Percentiles rank a stretch among this genome's conserved stretches.
Conservation (phyloP, 1,284 basidiomycete species). For the Ganoderma lingzhi region DNA sequence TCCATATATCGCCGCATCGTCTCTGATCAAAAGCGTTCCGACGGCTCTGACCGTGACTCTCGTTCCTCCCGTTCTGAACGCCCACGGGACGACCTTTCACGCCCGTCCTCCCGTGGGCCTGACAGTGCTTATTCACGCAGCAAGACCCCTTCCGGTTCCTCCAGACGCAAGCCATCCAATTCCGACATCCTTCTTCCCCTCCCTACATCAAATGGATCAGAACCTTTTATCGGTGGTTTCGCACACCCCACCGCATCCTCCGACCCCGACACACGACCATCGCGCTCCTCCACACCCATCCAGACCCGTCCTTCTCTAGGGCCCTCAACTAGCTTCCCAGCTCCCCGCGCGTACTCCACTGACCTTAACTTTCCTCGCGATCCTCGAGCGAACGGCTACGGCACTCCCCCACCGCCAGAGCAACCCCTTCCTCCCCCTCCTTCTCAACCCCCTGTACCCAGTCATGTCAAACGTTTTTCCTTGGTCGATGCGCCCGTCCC, state of each 20-base stretch:
- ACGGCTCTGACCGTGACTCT: constrained; percentile 55
- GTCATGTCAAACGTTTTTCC: constrained; percentile 77
- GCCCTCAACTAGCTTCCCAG: constrained; percentile 24
- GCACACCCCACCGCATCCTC: constrained; percentile 32
- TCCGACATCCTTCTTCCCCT: constrained; percentile 37
- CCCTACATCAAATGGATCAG: constrained; percentile 40
- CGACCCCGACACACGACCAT: constrained; percentile 17
- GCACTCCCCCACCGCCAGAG: constrained; percentile 20
- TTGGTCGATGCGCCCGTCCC: constrained; percentile 71
- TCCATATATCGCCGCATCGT: constrained; percentile 77
- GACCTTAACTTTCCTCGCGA: constrained; percentile 33
- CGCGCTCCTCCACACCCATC: constrained; percentile 35
- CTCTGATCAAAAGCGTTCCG: constrained; percentile 59
- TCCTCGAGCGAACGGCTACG: constrained; percentile 25
- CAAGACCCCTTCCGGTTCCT: constrained; percentile 33
- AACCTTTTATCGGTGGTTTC: constrained; percentile 61
- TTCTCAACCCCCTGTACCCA: constrained; percentile 54
- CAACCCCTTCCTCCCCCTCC: constrained; percentile 28
- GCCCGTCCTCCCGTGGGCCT: constrained; percentile 33
- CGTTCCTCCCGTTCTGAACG: constrained; percentile 44
- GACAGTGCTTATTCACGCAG: constrained; percentile 28
- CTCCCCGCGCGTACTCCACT: constrained; percentile 34
- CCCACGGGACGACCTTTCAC: constrained; percentile 25
- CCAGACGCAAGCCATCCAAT: constrained; percentile 43
- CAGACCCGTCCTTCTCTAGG: constrained; percentile 24